Evolutionary conservation across 2,329 filamentous ascomycete species (phyloP), one percentile per base, ranked within the genome.

Genomic region (Aspergillus floridensis): DNA sequence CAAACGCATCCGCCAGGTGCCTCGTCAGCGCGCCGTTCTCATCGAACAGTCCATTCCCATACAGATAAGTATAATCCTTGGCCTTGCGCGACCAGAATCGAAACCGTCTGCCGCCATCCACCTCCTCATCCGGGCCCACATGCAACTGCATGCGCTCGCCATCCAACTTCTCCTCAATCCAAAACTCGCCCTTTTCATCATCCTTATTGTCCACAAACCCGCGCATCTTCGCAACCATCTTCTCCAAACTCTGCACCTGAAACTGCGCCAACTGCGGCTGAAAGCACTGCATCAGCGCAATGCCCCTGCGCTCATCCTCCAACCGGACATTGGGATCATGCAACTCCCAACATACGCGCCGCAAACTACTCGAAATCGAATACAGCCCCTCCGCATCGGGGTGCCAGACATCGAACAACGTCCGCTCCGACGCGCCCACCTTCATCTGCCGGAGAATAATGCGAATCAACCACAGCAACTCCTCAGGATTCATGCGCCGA

Each of bases 151-250:
- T 97, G 26, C 95, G 86, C 76, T 99, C 95, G 1, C 95, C 95
- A 66, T 99, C 95, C 8, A 99, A 81, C 75, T 99, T 99, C 77
- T 99, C 95, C 74, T 99, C 95, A 51, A 98, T 95, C 92, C 93
- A 98, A 70, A 96, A 99, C 8, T 12, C 32, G 32, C 32, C 14
- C 32, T 35, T 16, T 3, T 4, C 32, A 3, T 35, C 32, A 16
- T 96, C 88, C 0, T 91, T 87, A 24, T 88, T 84, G 0, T 5
- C 38, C 38, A 8, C 38, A 3, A 86, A 88, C 0, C 84, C 81
- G 2, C 86, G 84, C 76, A 88, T 85, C 49, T 79, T 87, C 19
- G 86, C 80, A 1, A 96, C 86, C 84, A 96, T 91, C 70, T 87
- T 90, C 57, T 92, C 85, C 66, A 96, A 91, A 0, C 88, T 87